Conservation (phyloP, 164 flowering plant species). For the Euptelea pleiosperma region DNA sequence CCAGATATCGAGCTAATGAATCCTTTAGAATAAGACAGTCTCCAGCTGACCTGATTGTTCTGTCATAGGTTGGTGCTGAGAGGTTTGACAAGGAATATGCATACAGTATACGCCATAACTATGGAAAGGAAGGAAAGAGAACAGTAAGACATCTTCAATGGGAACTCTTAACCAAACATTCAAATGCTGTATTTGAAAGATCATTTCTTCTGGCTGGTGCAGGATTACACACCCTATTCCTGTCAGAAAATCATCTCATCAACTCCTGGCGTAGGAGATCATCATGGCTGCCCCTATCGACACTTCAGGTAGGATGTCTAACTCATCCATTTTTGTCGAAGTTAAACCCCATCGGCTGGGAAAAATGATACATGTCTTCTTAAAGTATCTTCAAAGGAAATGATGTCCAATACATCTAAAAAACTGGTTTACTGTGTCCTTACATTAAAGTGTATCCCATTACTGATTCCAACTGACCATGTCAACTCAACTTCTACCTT, state of each 20-base stretch:
- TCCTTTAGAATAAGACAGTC: too few species aligned
- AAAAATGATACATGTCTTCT: too few species aligned
- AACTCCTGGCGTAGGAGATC: constrained; percentile 94
- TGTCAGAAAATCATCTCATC: constrained; percentile 84
- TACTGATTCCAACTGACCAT: too few species aligned
- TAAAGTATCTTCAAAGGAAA: too few species aligned
- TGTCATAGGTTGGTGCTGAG: constrained; percentile 77
- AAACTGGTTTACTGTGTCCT: too few species aligned
- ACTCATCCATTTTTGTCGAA: neutral
- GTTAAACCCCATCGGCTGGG: too few species aligned
- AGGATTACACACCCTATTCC: constrained; percentile 96
- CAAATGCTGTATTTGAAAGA: neutral
- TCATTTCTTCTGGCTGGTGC: constrained; percentile 21
- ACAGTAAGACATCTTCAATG: constrained; percentile 46
- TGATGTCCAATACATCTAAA: too few species aligned
- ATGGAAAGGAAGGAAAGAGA: constrained; percentile 96
- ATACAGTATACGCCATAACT: constrained; percentile 80
- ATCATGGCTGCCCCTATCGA: constrained; percentile 98
- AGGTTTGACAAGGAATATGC: constrained; percentile 98
- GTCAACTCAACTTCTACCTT: too few species aligned
- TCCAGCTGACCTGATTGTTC: constrained; percentile 7
- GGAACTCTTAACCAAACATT: neutral
- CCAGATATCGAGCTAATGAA: neutral
- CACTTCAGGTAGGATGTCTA: constrained; percentile 71
- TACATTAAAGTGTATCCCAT: too few species aligned